A percentile compares a stretch with the other conserved stretches of the same genome.
These are phyloP conservation scores for Nothophoma quercina DNA, from an alignment of 2,329 filamentous ascomycete species.

Conservation along the genomic window DNA sequence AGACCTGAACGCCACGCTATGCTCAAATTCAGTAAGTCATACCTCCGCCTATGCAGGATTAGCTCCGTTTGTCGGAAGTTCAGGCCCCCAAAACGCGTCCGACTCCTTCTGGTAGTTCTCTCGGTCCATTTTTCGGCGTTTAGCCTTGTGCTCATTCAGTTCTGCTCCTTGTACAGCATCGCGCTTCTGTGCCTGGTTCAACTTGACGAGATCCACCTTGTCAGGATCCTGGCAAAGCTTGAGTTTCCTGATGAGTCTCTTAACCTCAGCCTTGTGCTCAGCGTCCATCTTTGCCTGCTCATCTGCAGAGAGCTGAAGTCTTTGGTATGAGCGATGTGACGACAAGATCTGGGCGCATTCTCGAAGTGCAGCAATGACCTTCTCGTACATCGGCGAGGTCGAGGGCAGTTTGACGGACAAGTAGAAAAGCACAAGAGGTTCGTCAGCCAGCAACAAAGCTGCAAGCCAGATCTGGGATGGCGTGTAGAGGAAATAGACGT, in stretches of 20 bases:
- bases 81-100: slow-evolving; percentile 57
- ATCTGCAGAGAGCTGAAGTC: slow-evolving; percentile 20
- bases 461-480: slow-evolving; percentile 94
- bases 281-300: slow-evolving; percentile 46
- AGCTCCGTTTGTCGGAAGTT: slow-evolving; percentile 3
- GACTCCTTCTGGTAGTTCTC: slow-evolving; percentile 54
- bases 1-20: slow-evolving; percentile 16
- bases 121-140: slow-evolving; percentile 54
- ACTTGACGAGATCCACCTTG: slow-evolving; percentile 73
- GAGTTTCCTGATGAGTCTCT: slow-evolving; percentile 69
- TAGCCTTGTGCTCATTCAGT: slow-evolving; percentile 53
- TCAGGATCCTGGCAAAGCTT: slow-evolving; percentile 77
- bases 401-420: slow-evolving; percentile 53
- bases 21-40: not conserved
- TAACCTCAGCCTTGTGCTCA: slow-evolving; percentile 61
- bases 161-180: slow-evolving; percentile 46
- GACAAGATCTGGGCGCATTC: slow-evolving; percentile 52
- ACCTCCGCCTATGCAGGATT: slow-evolving; percentile 1
- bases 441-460: slow-evolving; percentile 77
- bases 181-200: slow-evolving; percentile 68
- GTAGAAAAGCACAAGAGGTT: slow-evolving; percentile 62
- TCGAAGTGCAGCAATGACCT: slow-evolving; percentile 50
- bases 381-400: slow-evolving; percentile 33
- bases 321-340: slow-evolving; percentile 33
- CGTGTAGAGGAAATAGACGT: slow-evolving; percentile 96